Evolutionary conservation across 306 rosid genomes (phyloP), one percentile per base, ranked within the genome.

Genomic region (Rubus parviflorus): DNA sequence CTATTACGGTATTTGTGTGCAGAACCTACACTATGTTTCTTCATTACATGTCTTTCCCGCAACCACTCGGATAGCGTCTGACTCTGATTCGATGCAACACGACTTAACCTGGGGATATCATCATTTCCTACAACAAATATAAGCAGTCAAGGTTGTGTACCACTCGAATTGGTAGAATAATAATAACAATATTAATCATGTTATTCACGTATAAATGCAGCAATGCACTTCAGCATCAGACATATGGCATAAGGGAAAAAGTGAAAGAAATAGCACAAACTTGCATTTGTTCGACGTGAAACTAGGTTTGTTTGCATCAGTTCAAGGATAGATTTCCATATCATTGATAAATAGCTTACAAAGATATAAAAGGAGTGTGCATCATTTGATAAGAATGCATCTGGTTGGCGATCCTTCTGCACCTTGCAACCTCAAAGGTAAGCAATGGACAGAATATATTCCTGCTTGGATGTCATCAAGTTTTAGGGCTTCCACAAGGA

Each of bases 391-490:
- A 48, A 90, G 85, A 82, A 92, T 90, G 91, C 95, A 88, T 79
- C 97, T 83, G 13, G 83, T 85, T 54, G 93, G 95, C 53, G 93
- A 88, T 75, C 97, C 95, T 81, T 90, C 95, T 0, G 93, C 88
- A 70, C 95, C 95, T 64, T 87, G 65, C 95, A 92, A 90, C 89
- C 97, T 83, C 43, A 88, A 91, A 79, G 93, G 93, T 56, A 92
- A 83, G 87, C 95, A 92, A 65, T 88, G 90, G 74, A 92, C 86
- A 3, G 85, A 75, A 80, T 92, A 88, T 53, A 84, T 20, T 77
- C 93, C 95, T 20, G 89, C 81, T 35, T 88, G 87, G 75, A 90
- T 73, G 53, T 77, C 89, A 77, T 87, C 93, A 43, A 92, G 95
- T 82, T 92, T 92, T 72, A 92, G 87, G 66, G 77, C 82, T 83